These are phyloP conservation scores for Colletotrichum nymphaeae DNA, from an alignment of 2,329 filamentous ascomycete genomes.

Conservation along the genomic window DNA sequence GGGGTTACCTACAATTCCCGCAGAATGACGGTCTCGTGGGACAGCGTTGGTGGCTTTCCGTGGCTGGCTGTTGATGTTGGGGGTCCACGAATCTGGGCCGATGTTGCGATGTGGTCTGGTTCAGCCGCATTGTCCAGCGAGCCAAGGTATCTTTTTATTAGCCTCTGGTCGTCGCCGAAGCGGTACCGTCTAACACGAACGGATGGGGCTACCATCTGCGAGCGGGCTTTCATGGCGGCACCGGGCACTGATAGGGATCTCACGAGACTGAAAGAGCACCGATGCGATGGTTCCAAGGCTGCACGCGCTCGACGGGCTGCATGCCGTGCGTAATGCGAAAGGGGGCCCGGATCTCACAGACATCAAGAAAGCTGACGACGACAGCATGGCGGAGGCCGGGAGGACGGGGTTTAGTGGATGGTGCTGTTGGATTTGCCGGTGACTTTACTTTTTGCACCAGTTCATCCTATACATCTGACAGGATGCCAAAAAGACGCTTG, in stretches of 20 bases:
- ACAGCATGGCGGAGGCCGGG: neutral
- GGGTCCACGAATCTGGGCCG: neutral
- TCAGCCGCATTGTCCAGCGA: neutral
- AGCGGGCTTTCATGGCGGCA: neutral
- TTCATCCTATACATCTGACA: neutral
- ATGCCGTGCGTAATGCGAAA: neutral
- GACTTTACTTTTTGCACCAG: neutral
- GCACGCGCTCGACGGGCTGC: neutral
- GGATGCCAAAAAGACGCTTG: neutral
- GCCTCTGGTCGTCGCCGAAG: neutral
- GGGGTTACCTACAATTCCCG: neutral
- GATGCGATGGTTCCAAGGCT: neutral
- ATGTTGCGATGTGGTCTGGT: neutral
- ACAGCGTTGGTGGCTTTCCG: neutral
- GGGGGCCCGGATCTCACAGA: neutral
- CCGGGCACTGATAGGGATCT: neutral
- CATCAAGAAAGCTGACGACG: neutral
- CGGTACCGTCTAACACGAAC: neutral
- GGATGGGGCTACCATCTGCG: neutral
- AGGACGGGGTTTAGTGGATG: neutral
- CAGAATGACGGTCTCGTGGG: neutral
- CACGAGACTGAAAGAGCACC: neutral
- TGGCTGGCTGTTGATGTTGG: neutral
- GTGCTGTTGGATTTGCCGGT: neutral
- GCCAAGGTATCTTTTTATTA: neutral